These are phyloP conservation scores for Penicillium occitanis DNA, from an alignment of 2,329 filamentous ascomycete species.

Conservation along the genomic window DNA sequence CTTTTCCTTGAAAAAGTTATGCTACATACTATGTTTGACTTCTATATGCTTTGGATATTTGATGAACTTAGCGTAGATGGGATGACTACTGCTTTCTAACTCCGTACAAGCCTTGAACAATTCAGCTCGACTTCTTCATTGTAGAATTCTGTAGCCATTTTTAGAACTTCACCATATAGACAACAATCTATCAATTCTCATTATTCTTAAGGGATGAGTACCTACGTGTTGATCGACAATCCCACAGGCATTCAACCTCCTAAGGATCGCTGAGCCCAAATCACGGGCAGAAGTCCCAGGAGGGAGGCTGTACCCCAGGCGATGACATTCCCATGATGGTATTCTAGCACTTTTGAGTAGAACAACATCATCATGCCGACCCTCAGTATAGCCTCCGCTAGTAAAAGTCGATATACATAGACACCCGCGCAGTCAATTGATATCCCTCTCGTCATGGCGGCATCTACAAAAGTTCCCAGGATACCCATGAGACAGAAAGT, in stretches of 20 bases:
- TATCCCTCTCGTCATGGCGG: neutral
- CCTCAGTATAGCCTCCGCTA: neutral
- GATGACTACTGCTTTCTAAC: neutral
- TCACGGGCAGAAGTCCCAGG: neutral
- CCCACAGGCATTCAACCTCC: neutral
- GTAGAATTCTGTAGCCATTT: too few relatives aligned
- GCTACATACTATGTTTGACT: neutral
- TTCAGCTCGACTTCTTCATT: neutral
- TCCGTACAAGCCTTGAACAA: neutral
- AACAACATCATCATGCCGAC: neutral
- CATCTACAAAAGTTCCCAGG: neutral
- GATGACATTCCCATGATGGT: neutral
- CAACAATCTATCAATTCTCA: neutral
- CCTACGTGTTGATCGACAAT: neutral
- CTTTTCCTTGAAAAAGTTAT: neutral
- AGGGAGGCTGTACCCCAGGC: conserved; percentile 1
- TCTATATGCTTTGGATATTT: neutral
- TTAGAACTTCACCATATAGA: too few relatives aligned
- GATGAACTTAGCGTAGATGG: neutral
- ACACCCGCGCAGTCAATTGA: neutral
- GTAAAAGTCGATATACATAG: neutral
- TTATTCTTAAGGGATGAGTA: neutral
- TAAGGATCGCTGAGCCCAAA: neutral
- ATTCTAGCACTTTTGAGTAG: neutral
- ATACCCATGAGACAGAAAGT: neutral